Percentiles rank a stretch among this genome's conserved stretches.
Conservation (phyloP, 2,329 filamentous ascomycete genomes). For the Fusarium annulatum region DNA sequence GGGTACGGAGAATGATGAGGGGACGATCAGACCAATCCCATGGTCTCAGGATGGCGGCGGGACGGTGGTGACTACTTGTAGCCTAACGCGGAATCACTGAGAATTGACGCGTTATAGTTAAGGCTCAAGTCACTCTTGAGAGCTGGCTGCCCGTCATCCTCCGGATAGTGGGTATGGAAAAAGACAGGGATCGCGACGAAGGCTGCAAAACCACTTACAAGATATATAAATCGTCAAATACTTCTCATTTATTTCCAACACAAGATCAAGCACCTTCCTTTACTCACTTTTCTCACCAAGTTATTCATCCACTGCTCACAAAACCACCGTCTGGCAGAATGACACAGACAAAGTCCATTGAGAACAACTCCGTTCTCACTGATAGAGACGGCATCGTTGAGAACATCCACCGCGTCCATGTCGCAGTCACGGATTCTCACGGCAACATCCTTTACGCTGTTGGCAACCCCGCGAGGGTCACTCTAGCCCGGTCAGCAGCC, state of each 20-base stretch:
- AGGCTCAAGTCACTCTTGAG: background rate
- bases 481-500: background rate
- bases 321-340: background rate
- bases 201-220: background rate
- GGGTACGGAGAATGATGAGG: background rate
- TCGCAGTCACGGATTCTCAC: background rate
- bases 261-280: background rate
- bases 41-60: background rate
- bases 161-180: background rate
- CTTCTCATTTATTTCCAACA: background rate
- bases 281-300: background rate
- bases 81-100: rapidly evolving
- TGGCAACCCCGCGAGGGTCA: background rate
- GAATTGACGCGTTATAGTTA: rapidly evolving
- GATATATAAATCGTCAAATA: background rate
- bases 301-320: background rate
- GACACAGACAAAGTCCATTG: background rate
- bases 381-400: background rate
- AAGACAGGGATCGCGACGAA: background rate
- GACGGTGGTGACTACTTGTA: background rate
- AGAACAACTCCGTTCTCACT: background rate
- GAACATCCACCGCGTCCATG: background rate
- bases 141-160: background rate
- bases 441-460: background rate
- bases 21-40: background rate